These are phyloP conservation scores for Helicostylum pulchrum DNA, from an alignment of 192 early-diverging fungal species.

Conservation along the genomic window DNA sequence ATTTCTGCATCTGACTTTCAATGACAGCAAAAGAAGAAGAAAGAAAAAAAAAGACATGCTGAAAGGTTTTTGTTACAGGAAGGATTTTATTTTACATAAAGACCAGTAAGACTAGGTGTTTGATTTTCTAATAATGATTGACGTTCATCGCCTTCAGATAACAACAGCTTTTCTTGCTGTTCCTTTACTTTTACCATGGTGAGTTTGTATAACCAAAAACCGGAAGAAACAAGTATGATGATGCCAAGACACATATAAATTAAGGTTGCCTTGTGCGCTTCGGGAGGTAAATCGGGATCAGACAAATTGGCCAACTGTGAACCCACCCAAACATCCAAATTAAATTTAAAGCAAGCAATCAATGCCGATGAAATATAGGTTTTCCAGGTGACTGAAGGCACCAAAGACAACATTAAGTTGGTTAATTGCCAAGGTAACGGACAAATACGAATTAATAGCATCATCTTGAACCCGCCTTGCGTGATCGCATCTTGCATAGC, in stretches of 20 bases:
- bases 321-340: constrained; percentile 30
- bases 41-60: no score
- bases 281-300: constrained; percentile 23
- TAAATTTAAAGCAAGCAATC: constrained; percentile 16
- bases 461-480: constrained; percentile 30
- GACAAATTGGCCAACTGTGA: constrained; percentile 26
- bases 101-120: no score
- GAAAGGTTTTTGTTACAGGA: no score
- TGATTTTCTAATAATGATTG: no score
- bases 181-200: constrained; percentile 25
- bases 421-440: constrained; percentile 31
- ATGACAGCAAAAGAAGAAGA: no score
- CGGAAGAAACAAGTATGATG: constrained; percentile 5
- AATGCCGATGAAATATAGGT: constrained; percentile 18
- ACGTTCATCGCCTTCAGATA: no score
- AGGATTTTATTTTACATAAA: no score
- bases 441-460: constrained; percentile 26
- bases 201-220: constrained; percentile 28
- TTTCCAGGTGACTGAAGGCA: constrained; percentile 7
- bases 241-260: constrained; percentile 11
- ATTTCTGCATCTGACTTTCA: no score
- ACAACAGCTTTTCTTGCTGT: no score
- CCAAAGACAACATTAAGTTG: constrained; percentile 18
- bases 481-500: constrained; percentile 28
- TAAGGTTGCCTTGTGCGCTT: constrained; percentile 12